Evolutionary conservation across 495 filamentous ascomycete genomes (phyloP).

Genomic region (Podospora australis): DNA sequence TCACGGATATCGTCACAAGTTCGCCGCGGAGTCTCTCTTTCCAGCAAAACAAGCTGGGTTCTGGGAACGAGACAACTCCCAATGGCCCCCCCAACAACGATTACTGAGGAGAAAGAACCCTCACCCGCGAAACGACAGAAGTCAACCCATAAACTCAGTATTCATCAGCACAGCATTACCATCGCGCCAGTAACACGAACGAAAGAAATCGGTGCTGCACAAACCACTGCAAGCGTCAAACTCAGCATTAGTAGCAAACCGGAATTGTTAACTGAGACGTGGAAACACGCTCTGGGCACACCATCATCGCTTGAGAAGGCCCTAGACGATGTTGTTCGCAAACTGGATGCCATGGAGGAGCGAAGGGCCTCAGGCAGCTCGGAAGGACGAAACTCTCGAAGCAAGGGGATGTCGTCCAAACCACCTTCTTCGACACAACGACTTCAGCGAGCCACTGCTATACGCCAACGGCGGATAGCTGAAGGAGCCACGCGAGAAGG

Average conservation of each 20-base stretch:
- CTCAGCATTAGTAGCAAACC: constrained; percentile 11
- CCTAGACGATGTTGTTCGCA: constrained; percentile 29
- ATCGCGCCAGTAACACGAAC: background rate
- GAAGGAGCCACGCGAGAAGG: background rate
- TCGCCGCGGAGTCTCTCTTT: constrained; percentile 5
- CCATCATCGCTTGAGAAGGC: constrained; percentile 32
- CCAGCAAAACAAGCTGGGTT: constrained; percentile 8
- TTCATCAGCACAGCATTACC: background rate
- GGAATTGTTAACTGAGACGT: constrained; percentile 27
- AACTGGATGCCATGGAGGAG: constrained; percentile 28
- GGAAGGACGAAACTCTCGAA: background rate
- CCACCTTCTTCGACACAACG: constrained; percentile 10
- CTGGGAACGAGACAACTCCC: background rate
- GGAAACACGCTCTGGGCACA: constrained; percentile 25
- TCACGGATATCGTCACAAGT: constrained; percentile 7
- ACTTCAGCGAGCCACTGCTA: constrained; percentile 11
- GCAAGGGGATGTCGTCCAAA: constrained; percentile 4
- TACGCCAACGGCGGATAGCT: constrained; percentile 13
- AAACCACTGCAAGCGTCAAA: background rate
- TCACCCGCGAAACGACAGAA: constrained; percentile 9
- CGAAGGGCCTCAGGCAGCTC: constrained; percentile 2
- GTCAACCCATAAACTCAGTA: background rate
- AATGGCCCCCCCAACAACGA: constrained; percentile 17
- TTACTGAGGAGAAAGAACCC: constrained; percentile 28
- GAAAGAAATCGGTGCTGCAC: background rate